Evolutionary conservation across 257 asterid species (phyloP), one percentile per base, ranked within the genome.

Genomic region (Nemophila menziesii): DNA sequence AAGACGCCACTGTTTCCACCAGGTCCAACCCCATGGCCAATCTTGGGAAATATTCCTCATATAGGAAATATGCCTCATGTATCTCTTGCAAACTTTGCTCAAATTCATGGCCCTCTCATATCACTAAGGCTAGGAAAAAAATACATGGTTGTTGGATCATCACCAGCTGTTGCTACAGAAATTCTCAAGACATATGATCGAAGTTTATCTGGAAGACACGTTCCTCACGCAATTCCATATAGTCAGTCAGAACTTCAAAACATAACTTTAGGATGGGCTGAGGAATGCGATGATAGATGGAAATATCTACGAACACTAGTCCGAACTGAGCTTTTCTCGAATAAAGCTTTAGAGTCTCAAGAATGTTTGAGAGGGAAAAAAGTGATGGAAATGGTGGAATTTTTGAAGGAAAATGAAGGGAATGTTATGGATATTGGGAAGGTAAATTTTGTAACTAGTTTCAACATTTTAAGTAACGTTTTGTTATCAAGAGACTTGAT

Each of bases 21-120:
- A 8, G 74, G 78, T 22, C 82, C 82, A 50, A 48, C 49, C 17
- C 57, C 72, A 56, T 66, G 74, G 72, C 74, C 77, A 17, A 21
- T 69, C 57, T 2, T 69, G 14, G 58, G 67, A 46, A 63, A 60
- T 48, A 46, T 73, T 24, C 47, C 48, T 23, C 62, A 51, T 39
- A 29, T 58, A 39, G 57, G 52, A 18, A 46, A 60, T 27, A 16
- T 16, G 15, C 33, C 58, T 42, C 75, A 59, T 11, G 18, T 63
- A 6, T 13, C 65, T 22, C 57, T 73, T 7, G 37, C 72, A 20
- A 44, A 44, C 3, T 68, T 62, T 13, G 65, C 75, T 1, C 49
- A 39, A 54, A 36, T 42, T 22, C 38, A 69, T 46, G 78, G 78
- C 49, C 74, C 82, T 3, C 54, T 69, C 13, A 46, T 73, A 34